Evolutionary conservation across 2,329 filamentous ascomycete species (phyloP).

Genomic region (Fusarium proliferatum): DNA sequence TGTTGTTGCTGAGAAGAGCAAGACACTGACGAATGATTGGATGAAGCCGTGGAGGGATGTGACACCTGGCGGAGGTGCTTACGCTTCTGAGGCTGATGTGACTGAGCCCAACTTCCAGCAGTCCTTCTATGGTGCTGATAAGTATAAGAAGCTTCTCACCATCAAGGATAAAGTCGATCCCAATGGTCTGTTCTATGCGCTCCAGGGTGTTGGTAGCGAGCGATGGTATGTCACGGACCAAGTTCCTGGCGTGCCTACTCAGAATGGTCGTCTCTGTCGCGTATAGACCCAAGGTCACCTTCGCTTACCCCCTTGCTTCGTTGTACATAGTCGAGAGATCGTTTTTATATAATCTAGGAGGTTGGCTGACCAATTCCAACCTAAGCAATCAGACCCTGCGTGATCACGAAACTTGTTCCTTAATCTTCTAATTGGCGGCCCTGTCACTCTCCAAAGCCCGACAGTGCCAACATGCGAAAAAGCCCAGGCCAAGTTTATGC

Average conservation of each 20-base stretch:
- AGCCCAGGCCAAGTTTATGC: accelerated
- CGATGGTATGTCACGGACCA: constrained; percentile 37
- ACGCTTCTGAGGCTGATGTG: constrained; percentile 38
- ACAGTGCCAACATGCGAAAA: too few relatives aligned
- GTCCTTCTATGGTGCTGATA: constrained; percentile 33
- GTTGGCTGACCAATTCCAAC: neutral
- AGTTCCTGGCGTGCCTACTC: constrained; percentile 35
- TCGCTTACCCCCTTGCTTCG: neutral
- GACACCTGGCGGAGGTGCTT: constrained; percentile 30
- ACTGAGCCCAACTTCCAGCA: constrained; percentile 40
- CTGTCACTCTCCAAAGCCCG: accelerated
- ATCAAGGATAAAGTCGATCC: constrained; percentile 39
- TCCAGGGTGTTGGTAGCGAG: constrained; percentile 35
- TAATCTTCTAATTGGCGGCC: accelerated
- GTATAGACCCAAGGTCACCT: neutral
- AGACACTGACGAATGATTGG: constrained; percentile 37
- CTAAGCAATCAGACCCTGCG: accelerated
- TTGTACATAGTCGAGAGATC: neutral
- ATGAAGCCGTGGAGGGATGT: constrained; percentile 45
- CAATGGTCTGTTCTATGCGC: constrained; percentile 36
- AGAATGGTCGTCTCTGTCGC: constrained; percentile 38
- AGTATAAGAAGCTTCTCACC: constrained; percentile 31
- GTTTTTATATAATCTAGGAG: neutral
- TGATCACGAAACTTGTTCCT: neutral
- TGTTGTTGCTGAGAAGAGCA: constrained; percentile 23